Base-by-base conservation (phyloP, 2,329 filamentous ascomycete species). In the Ophioceras dolichostomum region DNA sequence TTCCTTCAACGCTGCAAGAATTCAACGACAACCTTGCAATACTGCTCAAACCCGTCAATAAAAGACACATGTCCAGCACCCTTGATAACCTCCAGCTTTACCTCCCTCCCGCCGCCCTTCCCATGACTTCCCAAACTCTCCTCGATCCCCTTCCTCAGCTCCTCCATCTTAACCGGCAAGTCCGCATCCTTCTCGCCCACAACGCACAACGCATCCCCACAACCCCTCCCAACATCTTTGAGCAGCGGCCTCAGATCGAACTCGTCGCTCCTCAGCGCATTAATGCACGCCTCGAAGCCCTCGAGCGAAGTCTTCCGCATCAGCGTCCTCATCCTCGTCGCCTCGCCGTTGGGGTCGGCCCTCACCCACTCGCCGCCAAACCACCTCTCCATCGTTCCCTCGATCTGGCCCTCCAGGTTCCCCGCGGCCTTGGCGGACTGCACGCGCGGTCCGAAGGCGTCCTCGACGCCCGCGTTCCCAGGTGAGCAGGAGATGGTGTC, bases 181-280 rank as follows among this genome's bases (percentile, higher is more conserved):
- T 64, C 58, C 7, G 57, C 58, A 41, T 64, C 62, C 22, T 61
- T 59, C 40, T 64, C 58, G 1, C 62, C 59, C 0, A 59, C 60
- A 2, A 66, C 40, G 14, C 60, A 49, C 32, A 64, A 31, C 0
- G 54, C 60, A 27, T 54, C 49, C 13, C 59, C 49, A 2, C 60
- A 54, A 12, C 51, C 49, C 4, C 42, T 32, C 1, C 59, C 60
- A 1, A 64, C 49, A 21, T 51, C 47, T 0, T 38, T 37, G 7
- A 55, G 50, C 4, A 59, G 43, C n/a, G 56, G 58, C 3, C 54
- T 49, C 13, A 65, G 44, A 44, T 67, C 60, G 40, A 63, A 65
- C 0, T 46, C 51, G 17, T 48, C 24, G 39, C 52, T 57, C 10
- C 50, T 41, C 14, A 65, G 49, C 9, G 62, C 62, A 6, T 56